phyloP scores from a whole-genome alignment of 305 asterid species.

The Fraxinus velutina region DNA sequence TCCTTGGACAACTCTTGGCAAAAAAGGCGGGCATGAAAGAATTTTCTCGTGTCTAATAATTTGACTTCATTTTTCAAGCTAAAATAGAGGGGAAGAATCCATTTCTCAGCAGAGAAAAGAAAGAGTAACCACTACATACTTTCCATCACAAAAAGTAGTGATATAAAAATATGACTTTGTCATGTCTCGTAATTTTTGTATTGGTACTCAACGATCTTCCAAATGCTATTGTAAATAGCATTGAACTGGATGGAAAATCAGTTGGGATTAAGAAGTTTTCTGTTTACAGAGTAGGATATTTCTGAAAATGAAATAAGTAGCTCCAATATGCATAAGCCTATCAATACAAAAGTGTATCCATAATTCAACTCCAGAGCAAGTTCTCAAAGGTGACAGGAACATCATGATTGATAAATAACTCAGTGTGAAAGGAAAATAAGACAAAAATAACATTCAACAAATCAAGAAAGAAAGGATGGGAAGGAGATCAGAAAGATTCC shows the following conservation, averaged over 20 bases:
- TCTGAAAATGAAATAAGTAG: not conserved
- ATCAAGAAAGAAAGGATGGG: slow-evolving; percentile 8
- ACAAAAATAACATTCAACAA: slow-evolving; percentile 1
- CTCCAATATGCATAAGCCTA: slow-evolving; percentile 12
- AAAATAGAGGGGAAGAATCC: slow-evolving; percentile 15
- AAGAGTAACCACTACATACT: not conserved
- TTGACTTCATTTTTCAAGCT: slow-evolving; percentile 9
- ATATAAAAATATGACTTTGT: not conserved
- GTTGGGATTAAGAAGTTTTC: not conserved
- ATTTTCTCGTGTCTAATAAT: not conserved
- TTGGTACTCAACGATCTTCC: not conserved
- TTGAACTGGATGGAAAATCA: not conserved
- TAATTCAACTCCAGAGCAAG: slow-evolving; percentile 10
- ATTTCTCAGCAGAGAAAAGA: not conserved
- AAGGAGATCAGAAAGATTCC: not conserved
- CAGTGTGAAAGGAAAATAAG: not conserved
- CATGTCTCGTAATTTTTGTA: not conserved
- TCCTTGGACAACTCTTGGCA: slow-evolving; percentile 1
- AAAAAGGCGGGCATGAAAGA: not conserved
- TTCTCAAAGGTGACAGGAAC: not conserved
- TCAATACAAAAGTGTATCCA: slow-evolving; percentile 8
- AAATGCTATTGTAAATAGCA: slow-evolving; percentile 1
- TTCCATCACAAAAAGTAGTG: slow-evolving; percentile 9
- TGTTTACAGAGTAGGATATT: not conserved
- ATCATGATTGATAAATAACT: slow-evolving; percentile 7